Base-by-base conservation (phyloP, 179 eudicot genomes). In the Corrigiola litoralis region DNA sequence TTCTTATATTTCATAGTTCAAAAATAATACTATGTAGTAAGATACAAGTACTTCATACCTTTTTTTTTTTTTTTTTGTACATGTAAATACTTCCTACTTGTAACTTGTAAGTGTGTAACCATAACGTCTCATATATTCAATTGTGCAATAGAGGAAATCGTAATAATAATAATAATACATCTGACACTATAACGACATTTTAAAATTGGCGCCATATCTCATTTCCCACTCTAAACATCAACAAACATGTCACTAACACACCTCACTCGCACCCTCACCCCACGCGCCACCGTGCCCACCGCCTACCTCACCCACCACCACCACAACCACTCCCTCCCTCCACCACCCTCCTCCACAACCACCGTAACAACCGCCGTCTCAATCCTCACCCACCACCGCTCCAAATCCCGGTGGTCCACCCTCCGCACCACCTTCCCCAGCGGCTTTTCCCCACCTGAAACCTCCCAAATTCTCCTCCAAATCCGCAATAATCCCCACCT, bases 381-480 rank as follows among this genome's bases (percentile, higher is more conserved):
- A 25, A 59, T 77, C 64, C 84, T 92, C 40, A 77, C 72, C 5
- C 84, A 87, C 86, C 88, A 73, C 73, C 95, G 88, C 58, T 80
- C 92, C 29, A 90, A 84, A 44, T 63, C 92, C 36, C 85, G 94
- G 1, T 92, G 95, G 95, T 68, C 82, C 36, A 50, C 82, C 36
- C 84, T 92, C 63, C 77, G 66, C 28, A 40, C 82, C 0, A 84
- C 80, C 75, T 77, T 53, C 80, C 84, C 83, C 10, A 9, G 36
- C 61, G 86, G 81, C 21, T 69, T 87, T 75, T 69, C 79, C 20
- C 73, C 92, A 27, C 17, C 14, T 32, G 81, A 92, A 52, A 62
- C 80, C 38, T 80, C 96, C 68, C 66, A 80, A 65, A 80, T 92
- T 34, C 66, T 74, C 70, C 82, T 85, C 72, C 75, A 51, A 21